Conservation (phyloP, 2,329 filamentous ascomycete genomes). For the Verticillium isaacii region DNA sequence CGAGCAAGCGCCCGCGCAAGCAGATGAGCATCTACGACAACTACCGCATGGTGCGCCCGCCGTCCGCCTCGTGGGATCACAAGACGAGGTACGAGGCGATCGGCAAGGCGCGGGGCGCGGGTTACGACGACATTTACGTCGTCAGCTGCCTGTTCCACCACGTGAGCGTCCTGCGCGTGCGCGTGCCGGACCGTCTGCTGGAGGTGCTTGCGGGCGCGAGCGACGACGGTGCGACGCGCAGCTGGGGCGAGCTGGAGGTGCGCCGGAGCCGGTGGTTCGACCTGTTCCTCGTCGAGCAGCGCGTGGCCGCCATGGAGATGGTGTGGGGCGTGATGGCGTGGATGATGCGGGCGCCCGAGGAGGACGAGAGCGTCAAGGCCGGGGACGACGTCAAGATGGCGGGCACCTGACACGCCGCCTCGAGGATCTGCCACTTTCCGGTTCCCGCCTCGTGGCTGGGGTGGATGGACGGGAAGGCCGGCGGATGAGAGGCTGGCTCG, state of each 20-base stretch:
- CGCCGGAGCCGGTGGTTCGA: slow-evolving; percentile 60
- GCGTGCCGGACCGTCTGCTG: slow-evolving; percentile 51
- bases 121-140: slow-evolving; percentile 58
- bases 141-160: slow-evolving; percentile 60
- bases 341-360: slow-evolving; percentile 44
- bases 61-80: slow-evolving; percentile 54
- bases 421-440: background rate
- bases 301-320: slow-evolving; percentile 51
- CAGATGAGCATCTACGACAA: slow-evolving; percentile 56
- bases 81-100: slow-evolving; percentile 55
- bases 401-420: slow-evolving; percentile 14
- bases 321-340: slow-evolving; percentile 58
- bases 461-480: background rate
- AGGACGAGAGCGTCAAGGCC: slow-evolving; percentile 16
- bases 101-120: slow-evolving; percentile 40
- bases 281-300: slow-evolving; percentile 48
- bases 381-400: slow-evolving; percentile 19
- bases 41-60: slow-evolving; percentile 58
- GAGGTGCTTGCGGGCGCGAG: slow-evolving; percentile 45
- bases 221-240: slow-evolving; percentile 27
- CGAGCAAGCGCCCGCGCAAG: slow-evolving; percentile 46
- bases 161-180: slow-evolving; percentile 50
- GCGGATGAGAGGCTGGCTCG: background rate
- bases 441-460: background rate
- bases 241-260: slow-evolving; percentile 49